Conservation (phyloP, 352 stramenopile species). For the Phytopythium delawarense region DNA sequence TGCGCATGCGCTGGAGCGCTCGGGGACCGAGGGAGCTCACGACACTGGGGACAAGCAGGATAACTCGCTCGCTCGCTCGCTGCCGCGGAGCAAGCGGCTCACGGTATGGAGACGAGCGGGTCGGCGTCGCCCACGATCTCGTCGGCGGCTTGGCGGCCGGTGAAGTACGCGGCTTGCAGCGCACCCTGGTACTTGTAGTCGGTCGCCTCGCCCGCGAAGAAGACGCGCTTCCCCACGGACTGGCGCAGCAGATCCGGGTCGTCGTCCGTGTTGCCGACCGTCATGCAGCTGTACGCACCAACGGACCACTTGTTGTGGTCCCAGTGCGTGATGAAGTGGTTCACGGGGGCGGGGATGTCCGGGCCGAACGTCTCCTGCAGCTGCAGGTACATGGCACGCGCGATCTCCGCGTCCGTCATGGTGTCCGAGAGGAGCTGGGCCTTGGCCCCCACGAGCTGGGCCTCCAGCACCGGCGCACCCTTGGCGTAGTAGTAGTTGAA, state of each 20-base stretch:
- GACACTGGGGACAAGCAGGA: neutral
- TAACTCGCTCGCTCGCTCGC: neutral
- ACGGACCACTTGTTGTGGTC: conserved; percentile 48
- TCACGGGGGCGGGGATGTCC: conserved; percentile 27
- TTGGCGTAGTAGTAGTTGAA: conserved; percentile 64
- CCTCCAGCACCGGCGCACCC: conserved; percentile 46
- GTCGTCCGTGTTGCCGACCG: conserved; percentile 48
- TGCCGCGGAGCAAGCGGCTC: neutral
- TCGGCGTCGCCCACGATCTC: conserved; percentile 14
- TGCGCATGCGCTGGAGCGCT: neutral
- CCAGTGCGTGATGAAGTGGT: conserved; percentile 60
- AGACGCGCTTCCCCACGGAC: conserved; percentile 30
- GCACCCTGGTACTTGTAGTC: conserved; percentile 65
- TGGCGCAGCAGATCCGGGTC: conserved; percentile 51
- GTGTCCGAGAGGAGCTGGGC: conserved; percentile 34
- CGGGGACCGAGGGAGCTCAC: neutral
- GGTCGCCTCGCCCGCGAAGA: conserved; percentile 70
- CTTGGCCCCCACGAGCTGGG: conserved; percentile 40
- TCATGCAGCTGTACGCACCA: conserved; percentile 63
- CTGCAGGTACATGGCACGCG: conserved; percentile 35
- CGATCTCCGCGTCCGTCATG: conserved; percentile 39
- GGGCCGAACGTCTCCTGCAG: conserved; percentile 41
- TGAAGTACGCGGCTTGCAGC: conserved; percentile 61
- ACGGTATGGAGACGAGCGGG: conserved; percentile 4
- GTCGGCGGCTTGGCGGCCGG: conserved; percentile 30